Evolutionary conservation across 371 early-diverging fungal species (phyloP).

Genomic region (Mortierella sp.): DNA sequence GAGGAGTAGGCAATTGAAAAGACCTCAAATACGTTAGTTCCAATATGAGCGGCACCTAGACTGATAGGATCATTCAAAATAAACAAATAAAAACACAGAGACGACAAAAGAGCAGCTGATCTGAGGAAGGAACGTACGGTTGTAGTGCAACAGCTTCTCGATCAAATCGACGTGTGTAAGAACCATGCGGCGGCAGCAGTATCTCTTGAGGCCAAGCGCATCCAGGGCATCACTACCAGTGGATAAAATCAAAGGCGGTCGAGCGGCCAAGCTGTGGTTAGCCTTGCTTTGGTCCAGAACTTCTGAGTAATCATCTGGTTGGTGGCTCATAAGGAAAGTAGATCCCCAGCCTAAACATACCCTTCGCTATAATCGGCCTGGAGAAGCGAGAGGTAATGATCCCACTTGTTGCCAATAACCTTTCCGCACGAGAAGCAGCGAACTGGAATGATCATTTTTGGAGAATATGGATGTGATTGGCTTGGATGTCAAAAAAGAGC

Average conservation of each 20-base stretch:
- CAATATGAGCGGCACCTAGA: background rate
- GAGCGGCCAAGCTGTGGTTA: background rate
- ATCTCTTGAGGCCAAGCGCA: conserved; percentile 93
- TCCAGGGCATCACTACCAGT: conserved; percentile 88
- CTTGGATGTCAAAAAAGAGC: too few relatives aligned
- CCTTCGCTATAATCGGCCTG: conserved; percentile 83
- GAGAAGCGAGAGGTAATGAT: conserved; percentile 87
- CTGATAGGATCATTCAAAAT: background rate
- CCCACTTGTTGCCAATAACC: conserved; percentile 99
- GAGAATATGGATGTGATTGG: too few relatives aligned
- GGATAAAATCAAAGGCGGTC: background rate
- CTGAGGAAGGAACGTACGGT: conserved; percentile 67
- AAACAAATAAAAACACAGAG: background rate
- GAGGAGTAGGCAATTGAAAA: background rate
- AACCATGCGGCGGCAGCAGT: conserved; percentile 99
- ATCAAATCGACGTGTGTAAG: conserved; percentile 99
- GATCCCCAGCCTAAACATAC: too few relatives aligned
- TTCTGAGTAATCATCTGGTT: too few relatives aligned
- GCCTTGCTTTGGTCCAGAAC: background rate
- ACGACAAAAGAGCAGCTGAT: background rate
- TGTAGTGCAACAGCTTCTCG: conserved; percentile 97
- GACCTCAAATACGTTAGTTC: background rate
- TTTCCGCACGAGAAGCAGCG: conserved; percentile 99
- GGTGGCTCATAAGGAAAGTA: too few relatives aligned
- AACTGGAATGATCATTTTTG: conserved; percentile 93